Evolutionary conservation across 140 eudicot genomes (phyloP).

Genomic region (Ambrosia hybrid): DNA sequence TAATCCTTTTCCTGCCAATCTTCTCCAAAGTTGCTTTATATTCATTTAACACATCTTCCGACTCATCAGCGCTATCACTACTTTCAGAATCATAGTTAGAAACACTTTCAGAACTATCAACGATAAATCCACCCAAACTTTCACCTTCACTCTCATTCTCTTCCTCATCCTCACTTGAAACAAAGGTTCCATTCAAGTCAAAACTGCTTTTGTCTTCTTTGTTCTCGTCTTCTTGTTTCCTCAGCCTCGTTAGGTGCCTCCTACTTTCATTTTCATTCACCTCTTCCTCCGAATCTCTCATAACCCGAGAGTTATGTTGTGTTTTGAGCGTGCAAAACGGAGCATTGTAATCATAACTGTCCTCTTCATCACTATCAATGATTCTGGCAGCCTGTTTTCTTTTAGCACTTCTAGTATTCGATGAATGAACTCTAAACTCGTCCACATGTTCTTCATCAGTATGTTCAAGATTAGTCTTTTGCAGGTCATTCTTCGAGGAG

Average conservation of each 20-base stretch:
- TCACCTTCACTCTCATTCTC: conserved; percentile 37
- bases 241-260: neutral
- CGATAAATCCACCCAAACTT: conserved; percentile 63
- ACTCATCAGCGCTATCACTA: conserved; percentile 26
- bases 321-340: too few species aligned
- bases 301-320: too few species aligned
- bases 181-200: neutral
- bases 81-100: conserved; percentile 8
- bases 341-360: too few species aligned
- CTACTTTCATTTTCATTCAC: neutral
- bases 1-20: conserved; percentile 41
- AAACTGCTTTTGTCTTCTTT: neutral
- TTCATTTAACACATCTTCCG: conserved; percentile 31
- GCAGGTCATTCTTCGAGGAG: conserved; percentile 28
- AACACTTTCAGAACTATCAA: conserved; percentile 1
- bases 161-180: conserved; percentile 31
- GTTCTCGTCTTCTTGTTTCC: too few species aligned
- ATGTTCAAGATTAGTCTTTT: neutral
- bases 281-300: conserved; percentile 2
- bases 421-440: conserved; percentile 14
- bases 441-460: conserved; percentile 12
- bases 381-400: conserved; percentile 28
- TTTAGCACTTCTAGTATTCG: neutral
- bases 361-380: too few species aligned
- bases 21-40: conserved; percentile 35